Base-by-base conservation (phyloP, 2,329 filamentous ascomycete genomes). In the Emergomyces orientalis region DNA sequence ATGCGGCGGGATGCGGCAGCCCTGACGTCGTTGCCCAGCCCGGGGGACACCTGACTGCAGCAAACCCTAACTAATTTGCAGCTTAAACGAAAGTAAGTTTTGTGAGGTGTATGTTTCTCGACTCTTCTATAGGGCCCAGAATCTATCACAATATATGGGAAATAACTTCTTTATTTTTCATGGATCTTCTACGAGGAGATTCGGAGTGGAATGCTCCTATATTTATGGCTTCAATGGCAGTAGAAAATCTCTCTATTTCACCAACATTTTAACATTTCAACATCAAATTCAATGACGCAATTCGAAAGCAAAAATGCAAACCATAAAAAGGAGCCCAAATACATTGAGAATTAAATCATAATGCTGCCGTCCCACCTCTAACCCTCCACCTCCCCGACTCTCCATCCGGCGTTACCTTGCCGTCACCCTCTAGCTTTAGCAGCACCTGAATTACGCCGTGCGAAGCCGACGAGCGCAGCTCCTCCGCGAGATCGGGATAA, bases 361-460 rank as follows among this genome's bases (percentile, higher is more conserved):
- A 65, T 32, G 73, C 63, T 57, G 74, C 69, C 62, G 65, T 72
- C 62, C 68, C 69, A 37, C 61, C 64, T 37, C 63, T 70, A 17
- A 47, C 39, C 61, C 75, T 64, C 75, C 66, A 67, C 34, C 41
- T 54, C 6, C 62, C 64, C 13, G 62, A 59, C 34, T 63, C 55
- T 25, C 39, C 59, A 61, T 76, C 71, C 63, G 73, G 69, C 43
- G 72, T 70, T 3, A 88, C 88, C 71, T 81, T 88, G 1, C 87
- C 89, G 69, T 97, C 94, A 14, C 76, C 78, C 72, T 86, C 78
- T 67, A 99, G 77, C 79, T 97, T 97, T 63, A 80, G 77, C 66
- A 99, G 74, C 62, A 97, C 88, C 77, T 93, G 89, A 65, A 87
- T 65, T 7, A 97, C 80, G 1, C 92, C 91, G 49, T 82, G 81